Evolutionary conservation across 129 eudicot species (phyloP).

Genomic region (Lonicera japonica): DNA sequence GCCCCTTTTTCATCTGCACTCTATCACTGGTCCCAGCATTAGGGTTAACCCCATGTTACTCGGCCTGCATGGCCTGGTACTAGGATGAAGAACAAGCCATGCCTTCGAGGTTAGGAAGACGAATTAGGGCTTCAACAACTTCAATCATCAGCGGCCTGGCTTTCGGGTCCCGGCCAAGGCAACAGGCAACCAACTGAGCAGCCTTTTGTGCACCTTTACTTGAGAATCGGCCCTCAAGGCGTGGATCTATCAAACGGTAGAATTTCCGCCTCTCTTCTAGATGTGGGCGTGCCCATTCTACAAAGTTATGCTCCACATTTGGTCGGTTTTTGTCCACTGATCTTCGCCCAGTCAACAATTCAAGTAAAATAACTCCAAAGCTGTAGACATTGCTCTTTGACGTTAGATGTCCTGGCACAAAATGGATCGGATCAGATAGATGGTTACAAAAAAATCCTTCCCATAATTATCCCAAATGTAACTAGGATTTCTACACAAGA

Average conservation of each 20-base stretch:
- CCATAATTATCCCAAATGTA: not conserved
- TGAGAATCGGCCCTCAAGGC: constrained; percentile 75
- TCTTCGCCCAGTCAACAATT: constrained; percentile 67
- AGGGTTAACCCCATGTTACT: constrained; percentile 26
- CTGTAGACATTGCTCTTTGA: constrained; percentile 86
- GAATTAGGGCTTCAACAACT: constrained; percentile 52
- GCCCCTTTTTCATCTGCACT: constrained; percentile 28
- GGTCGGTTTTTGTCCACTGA: constrained; percentile 79
- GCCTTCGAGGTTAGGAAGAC: constrained; percentile 58
- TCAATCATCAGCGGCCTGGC: constrained; percentile 75
- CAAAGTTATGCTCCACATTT: constrained; percentile 69
- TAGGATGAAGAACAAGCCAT: constrained; percentile 64
- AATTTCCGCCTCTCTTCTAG: constrained; percentile 57
- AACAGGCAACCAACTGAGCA: constrained; percentile 64
- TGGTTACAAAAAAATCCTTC: not conserved
- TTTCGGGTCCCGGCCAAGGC: constrained; percentile 73
- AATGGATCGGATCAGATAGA: constrained; percentile 13
- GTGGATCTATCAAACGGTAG: constrained; percentile 61
- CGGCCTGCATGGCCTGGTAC: constrained; percentile 66
- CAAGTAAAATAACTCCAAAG: constrained; percentile 72
- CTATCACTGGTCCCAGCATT: constrained; percentile 32
- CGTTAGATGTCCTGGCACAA: constrained; percentile 67
- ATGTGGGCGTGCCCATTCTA: constrained; percentile 75
- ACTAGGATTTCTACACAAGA: not conserved
- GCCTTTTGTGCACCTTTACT: constrained; percentile 67